Conservation (phyloP, 139 green algal species). For the Tetradesmus lagerheimii region DNA sequence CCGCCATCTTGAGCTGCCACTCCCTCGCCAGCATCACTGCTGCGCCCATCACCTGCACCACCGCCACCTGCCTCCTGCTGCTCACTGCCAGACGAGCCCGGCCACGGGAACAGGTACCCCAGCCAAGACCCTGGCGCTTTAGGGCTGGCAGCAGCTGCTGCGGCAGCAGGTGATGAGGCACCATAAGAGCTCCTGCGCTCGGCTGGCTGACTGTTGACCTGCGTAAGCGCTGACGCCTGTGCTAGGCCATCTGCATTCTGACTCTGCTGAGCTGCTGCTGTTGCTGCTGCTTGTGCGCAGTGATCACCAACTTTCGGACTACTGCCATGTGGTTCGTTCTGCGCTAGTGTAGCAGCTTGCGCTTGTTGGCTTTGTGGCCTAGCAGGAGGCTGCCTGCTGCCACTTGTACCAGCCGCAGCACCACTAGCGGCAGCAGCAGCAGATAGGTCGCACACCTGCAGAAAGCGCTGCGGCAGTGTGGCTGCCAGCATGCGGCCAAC, state of each 20-base stretch:
- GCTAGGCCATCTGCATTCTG: neutral
- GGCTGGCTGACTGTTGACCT: neutral
- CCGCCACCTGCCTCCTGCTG: neutral
- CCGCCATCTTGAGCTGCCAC: neutral
- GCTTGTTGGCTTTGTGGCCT: slow-evolving; percentile 13
- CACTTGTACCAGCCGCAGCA: neutral
- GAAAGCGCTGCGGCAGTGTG: neutral
- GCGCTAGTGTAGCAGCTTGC: neutral
- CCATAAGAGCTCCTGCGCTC: neutral
- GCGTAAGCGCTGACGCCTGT: neutral
- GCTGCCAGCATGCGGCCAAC: slow-evolving; percentile 16
- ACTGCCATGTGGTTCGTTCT: neutral
- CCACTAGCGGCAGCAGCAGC: neutral
- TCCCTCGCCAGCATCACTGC: neutral
- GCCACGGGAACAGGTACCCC: slow-evolving; percentile 20
- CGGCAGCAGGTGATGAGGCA: neutral
- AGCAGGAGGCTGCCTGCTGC: neutral
- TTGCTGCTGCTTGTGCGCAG: neutral
- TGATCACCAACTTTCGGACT: neutral
- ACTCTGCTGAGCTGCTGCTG: neutral
- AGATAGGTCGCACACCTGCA: slow-evolving; percentile 15
- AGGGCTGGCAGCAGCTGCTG: slow-evolving; percentile 7
- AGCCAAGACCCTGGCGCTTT: slow-evolving; percentile 1
- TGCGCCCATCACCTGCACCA: neutral
- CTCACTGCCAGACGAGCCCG: neutral